Evolutionary conservation across 2,329 filamentous ascomycete genomes (phyloP).

Genomic region (Cladophialophora psammophila): DNA sequence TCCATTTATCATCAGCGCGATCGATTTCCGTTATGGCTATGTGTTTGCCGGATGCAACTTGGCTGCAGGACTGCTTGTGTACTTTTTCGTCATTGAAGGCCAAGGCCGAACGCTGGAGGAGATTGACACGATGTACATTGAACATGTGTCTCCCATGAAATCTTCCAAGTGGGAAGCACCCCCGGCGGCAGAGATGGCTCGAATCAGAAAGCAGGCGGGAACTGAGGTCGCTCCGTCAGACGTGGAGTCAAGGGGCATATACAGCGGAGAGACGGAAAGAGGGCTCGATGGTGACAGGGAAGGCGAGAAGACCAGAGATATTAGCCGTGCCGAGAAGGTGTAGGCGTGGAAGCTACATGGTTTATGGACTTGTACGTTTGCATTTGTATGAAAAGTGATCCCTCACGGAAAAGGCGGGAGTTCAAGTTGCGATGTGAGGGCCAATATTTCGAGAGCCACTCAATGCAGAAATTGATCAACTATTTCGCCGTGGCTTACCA

Average conservation of each 20-base stretch:
- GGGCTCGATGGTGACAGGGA: conserved; percentile 25
- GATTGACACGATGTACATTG: conserved; percentile 79
- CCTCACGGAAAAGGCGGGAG: background rate
- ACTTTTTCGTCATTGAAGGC: conserved; percentile 79
- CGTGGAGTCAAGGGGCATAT: conserved; percentile 16
- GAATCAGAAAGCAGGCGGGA: conserved; percentile 38
- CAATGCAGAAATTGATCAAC: background rate
- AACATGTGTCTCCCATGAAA: conserved; percentile 66
- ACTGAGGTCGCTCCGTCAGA: conserved; percentile 32
- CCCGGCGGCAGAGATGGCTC: conserved; percentile 38
- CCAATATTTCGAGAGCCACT: background rate
- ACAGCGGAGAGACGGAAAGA: conserved; percentile 21
- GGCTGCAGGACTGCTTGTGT: conserved; percentile 69
- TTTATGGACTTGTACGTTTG: background rate
- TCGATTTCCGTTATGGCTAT: conserved; percentile 79
- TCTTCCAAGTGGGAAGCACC: conserved; percentile 33
- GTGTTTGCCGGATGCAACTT: conserved; percentile 79
- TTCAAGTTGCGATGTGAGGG: background rate
- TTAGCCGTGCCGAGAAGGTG: background rate
- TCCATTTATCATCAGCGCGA: conserved; percentile 75
- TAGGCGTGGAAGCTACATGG: background rate
- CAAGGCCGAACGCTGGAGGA: conserved; percentile 74
- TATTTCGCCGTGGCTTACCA: no score
- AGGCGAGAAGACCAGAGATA: conserved; percentile 2
- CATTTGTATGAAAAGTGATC: background rate